These are phyloP conservation scores for Neospora caninum DNA, from an alignment of 169 alveolate species.

Conservation along the genomic window DNA sequence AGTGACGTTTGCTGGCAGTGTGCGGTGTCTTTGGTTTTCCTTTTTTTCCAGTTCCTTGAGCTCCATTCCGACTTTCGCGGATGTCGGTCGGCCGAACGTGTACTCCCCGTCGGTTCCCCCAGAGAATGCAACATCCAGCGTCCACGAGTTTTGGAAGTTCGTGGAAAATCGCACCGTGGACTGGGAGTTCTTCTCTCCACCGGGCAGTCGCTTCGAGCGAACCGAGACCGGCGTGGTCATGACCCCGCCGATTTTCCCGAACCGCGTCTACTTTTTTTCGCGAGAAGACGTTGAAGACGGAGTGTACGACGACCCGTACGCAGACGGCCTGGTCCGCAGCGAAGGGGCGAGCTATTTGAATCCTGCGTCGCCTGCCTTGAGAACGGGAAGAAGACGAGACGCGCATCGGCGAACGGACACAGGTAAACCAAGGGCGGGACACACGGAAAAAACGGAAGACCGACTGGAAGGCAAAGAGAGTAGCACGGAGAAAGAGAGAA, in stretches of 20 bases:
- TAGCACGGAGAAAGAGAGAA: background rate
- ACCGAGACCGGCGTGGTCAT: background rate
- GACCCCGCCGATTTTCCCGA: background rate
- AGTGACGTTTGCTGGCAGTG: too few relatives aligned
- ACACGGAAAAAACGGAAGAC: too few relatives aligned
- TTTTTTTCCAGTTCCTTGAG: background rate
- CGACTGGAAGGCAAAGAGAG: background rate
- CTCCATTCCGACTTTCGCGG: background rate
- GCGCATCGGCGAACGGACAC: slow-evolving; percentile 17
- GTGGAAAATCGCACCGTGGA: background rate
- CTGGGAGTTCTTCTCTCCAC: background rate
- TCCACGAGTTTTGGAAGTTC: background rate
- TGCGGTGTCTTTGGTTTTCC: too few relatives aligned
- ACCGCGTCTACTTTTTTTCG: background rate
- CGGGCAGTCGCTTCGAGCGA: background rate
- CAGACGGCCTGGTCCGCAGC: background rate
- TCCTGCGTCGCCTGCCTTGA: background rate
- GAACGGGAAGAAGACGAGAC: background rate
- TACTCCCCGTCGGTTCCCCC: background rate
- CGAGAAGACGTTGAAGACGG: background rate
- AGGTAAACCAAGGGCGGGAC: background rate
- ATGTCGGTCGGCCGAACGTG: background rate
- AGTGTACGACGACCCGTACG: slow-evolving; percentile 23
- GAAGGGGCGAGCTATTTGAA: background rate
- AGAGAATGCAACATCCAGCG: background rate